Conservation (phyloP, 371 early-diverging fungal genomes). For the Chytridiales sp. region DNA sequence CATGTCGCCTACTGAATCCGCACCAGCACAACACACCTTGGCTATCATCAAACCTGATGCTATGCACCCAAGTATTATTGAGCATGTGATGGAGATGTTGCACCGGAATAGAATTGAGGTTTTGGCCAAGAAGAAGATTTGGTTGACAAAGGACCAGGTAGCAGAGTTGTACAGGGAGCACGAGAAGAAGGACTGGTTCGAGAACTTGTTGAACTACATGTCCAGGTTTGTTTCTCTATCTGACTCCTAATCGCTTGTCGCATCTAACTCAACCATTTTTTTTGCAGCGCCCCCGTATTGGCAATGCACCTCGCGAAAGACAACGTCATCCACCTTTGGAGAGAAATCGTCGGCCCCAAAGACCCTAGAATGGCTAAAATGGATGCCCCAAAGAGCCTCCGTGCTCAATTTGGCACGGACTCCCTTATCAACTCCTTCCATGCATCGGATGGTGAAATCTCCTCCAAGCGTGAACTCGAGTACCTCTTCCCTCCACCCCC, state of each 20-base stretch:
- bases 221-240: conserved; percentile 24
- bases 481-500: conserved; percentile 51
- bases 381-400: conserved; percentile 43
- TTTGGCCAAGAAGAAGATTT: conserved; percentile 37
- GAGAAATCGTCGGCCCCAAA: conserved; percentile 49
- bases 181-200: conserved; percentile 44
- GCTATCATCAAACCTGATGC: conserved; percentile 62
- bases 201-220: conserved; percentile 38
- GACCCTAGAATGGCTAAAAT: conserved; percentile 42
- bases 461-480: conserved; percentile 69
- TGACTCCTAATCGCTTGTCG: conserved; percentile 27
- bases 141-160: conserved; percentile 56
- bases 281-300: conserved; percentile 61
- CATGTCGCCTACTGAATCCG: background rate
- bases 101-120: conserved; percentile 46
- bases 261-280: conserved; percentile 25
- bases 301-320: conserved; percentile 68
- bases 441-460: conserved; percentile 69
- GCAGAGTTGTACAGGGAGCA: conserved; percentile 52
- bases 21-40: conserved; percentile 43
- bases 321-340: conserved; percentile 60
- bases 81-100: conserved; percentile 42
- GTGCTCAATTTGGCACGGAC: conserved; percentile 66
- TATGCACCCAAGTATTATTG: conserved; percentile 44
- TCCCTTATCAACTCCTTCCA: conserved; percentile 74